Percentiles rank a stretch among this genome's conserved stretches.
phyloP scores from a whole-genome alignment of 169 alveolate genomes.

The Cryptosporidium tyzzeri region DNA sequence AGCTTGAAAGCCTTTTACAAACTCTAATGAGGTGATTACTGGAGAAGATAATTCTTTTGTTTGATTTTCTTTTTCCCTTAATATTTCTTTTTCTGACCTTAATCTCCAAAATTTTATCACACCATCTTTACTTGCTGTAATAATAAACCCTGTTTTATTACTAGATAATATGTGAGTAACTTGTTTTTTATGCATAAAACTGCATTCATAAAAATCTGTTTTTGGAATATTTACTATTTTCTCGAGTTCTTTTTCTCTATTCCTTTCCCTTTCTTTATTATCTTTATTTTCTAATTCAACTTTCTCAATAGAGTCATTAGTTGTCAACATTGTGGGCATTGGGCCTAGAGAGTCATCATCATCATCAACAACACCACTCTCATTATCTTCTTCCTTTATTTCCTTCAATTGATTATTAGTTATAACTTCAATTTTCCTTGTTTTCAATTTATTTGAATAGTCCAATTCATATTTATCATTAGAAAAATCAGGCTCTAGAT shows the following conservation, averaged over 20 bases:
- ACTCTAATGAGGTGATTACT: slow-evolving; percentile 85
- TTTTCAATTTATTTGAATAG: neutral
- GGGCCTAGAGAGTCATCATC: slow-evolving; percentile 1
- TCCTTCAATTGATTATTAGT: neutral
- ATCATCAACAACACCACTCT: neutral
- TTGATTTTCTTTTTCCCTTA: neutral
- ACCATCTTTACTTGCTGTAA: slow-evolving; percentile 96
- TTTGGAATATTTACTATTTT: slow-evolving; percentile 83
- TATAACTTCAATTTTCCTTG: neutral
- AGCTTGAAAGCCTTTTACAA: slow-evolving; percentile 95
- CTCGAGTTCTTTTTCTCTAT: neutral
- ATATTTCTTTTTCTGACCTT: slow-evolving; percentile 85
- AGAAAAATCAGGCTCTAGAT: neutral
- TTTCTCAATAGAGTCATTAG: neutral
- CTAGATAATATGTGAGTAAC: slow-evolving; percentile 89
- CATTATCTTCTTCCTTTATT: neutral
- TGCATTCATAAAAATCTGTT: slow-evolving; percentile 87
- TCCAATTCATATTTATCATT: neutral
- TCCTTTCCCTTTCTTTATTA: neutral
- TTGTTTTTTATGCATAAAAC: slow-evolving; percentile 91
- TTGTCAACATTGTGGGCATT: neutral
- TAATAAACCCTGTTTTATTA: slow-evolving; percentile 88
- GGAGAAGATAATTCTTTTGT: slow-evolving; percentile 9
- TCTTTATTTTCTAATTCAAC: neutral
- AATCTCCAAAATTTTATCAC: slow-evolving; percentile 97